These are phyloP conservation scores for Schwanniomyces polymorphus DNA, from an alignment of 805 yeast genomes.

Conservation along the genomic window DNA sequence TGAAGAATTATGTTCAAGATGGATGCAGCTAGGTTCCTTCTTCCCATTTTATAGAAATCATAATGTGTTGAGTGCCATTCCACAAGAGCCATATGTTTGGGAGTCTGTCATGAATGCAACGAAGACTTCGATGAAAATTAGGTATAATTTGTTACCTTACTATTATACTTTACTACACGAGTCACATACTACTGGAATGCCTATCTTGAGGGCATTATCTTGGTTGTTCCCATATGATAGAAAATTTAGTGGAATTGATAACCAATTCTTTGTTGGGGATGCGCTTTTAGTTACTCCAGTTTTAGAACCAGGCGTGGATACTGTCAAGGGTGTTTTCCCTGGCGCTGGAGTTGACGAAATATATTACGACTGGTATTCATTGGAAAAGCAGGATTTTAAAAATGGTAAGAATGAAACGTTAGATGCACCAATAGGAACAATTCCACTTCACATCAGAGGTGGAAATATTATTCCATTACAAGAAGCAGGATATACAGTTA, in stretches of 20 bases:
- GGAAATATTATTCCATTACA: conserved; percentile 21
- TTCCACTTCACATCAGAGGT: conserved; percentile 22
- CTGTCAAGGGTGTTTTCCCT: conserved; percentile 22
- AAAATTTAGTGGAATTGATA: conserved; percentile 15
- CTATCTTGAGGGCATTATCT: conserved; percentile 19
- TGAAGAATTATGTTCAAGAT: conserved; percentile 25
- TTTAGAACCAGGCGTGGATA: conserved; percentile 18
- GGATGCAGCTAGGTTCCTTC: conserved; percentile 34
- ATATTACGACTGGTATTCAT: conserved; percentile 25
- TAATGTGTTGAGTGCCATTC: conserved; percentile 19
- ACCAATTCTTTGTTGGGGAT: conserved; percentile 25
- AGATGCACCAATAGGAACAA: conserved; percentile 24
- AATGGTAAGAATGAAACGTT: conserved; percentile 20
- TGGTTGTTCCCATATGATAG: conserved; percentile 22
- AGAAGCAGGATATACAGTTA: conserved; percentile 21
- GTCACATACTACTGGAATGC: conserved; percentile 20
- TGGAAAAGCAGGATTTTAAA: conserved; percentile 11
- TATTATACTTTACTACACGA: conserved; percentile 23
- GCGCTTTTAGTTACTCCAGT: conserved; percentile 25
- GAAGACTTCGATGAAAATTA: conserved; percentile 28
- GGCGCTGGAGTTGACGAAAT: conserved; percentile 16
- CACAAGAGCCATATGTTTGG: conserved; percentile 34
- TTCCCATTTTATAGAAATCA: conserved; percentile 35
- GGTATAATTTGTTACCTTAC: conserved; percentile 33
- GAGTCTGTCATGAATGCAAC: conserved; percentile 24